phyloP scores from a whole-genome alignment of 2,329 filamentous ascomycete genomes.

The Diaporthe citri region DNA sequence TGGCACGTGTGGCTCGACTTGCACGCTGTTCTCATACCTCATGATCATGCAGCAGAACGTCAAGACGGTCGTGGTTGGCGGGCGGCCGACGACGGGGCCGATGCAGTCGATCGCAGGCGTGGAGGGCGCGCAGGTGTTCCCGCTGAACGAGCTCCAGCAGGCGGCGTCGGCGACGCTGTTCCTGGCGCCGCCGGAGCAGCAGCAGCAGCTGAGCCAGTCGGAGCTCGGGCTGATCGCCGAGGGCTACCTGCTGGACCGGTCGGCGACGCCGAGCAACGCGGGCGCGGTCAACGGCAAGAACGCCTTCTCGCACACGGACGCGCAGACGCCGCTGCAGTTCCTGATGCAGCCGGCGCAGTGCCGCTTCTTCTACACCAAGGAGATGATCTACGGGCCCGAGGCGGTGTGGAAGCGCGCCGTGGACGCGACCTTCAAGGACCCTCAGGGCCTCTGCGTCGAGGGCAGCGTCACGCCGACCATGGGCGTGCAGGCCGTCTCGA shows the following conservation, averaged over 20 bases:
- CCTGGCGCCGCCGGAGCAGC: constrained; percentile 42
- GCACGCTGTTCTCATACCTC: constrained; percentile 67
- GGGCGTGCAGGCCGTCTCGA: constrained; percentile 33
- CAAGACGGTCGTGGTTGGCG: constrained; percentile 62
- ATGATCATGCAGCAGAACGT: constrained; percentile 63
- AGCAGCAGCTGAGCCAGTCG: constrained; percentile 40
- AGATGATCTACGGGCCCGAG: constrained; percentile 56
- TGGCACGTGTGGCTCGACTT: constrained; percentile 67
- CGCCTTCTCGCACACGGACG: constrained; percentile 48
- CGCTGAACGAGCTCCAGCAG: constrained; percentile 46
- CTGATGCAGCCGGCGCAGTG: constrained; percentile 60
- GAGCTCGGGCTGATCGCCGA: constrained; percentile 50
- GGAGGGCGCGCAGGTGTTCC: constrained; percentile 58
- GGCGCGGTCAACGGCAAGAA: constrained; percentile 54
- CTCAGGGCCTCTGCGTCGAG: constrained; percentile 49
- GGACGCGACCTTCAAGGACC: constrained; percentile 52
- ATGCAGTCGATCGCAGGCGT: constrained; percentile 65
- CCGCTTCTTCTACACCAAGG: constrained; percentile 60
- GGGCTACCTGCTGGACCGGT: constrained; percentile 50
- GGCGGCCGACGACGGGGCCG: constrained; percentile 55
- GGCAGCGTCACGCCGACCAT: constrained; percentile 47
- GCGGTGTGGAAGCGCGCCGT: constrained; percentile 56
- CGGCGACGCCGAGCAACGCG: constrained; percentile 41
- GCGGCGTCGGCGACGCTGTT: constrained; percentile 46
- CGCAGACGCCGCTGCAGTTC: constrained; percentile 58